phyloP scores from a whole-genome alignment of 352 stramenopile species.

The Pythium volutum region DNA sequence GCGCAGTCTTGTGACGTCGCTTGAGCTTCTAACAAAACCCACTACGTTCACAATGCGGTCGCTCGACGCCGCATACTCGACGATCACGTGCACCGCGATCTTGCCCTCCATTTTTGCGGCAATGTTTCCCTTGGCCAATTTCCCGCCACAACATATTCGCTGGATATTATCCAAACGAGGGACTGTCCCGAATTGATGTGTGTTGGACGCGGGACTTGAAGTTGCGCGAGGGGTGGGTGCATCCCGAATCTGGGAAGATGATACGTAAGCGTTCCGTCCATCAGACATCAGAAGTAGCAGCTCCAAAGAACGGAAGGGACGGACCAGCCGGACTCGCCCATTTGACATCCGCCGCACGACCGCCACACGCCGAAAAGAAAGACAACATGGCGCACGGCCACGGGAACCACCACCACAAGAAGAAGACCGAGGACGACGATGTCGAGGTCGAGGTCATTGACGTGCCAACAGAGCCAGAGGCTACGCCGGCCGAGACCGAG shows the following conservation, averaged over 20 bases:
- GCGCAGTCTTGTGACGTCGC: not conserved
- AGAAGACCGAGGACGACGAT: slow-evolving; percentile 9
- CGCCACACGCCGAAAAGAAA: no score
- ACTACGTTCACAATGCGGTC: not conserved
- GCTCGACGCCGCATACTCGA: slow-evolving; percentile 1
- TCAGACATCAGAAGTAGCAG: not conserved
- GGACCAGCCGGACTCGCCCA: not conserved
- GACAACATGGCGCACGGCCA: slow-evolving; percentile 17
- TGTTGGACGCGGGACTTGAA: slow-evolving; percentile 20
- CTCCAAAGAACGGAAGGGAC: not conserved
- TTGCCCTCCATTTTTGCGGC: not conserved
- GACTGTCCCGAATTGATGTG: not conserved
- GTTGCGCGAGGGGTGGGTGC: slow-evolving; percentile 3
- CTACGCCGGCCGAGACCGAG: not conserved
- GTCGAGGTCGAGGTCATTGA: not conserved
- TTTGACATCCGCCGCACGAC: slow-evolving; percentile 12
- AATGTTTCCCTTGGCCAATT: not conserved
- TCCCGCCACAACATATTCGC: not conserved
- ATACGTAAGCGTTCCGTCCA: slow-evolving; percentile 20
- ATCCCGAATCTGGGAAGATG: slow-evolving; percentile 5
- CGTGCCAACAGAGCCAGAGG: not conserved
- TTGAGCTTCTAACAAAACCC: not conserved
- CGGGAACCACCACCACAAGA: slow-evolving; percentile 22
- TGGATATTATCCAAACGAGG: slow-evolving; percentile 11
- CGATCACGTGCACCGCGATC: slow-evolving; percentile 8